phyloP scores from a whole-genome alignment of 2,329 filamentous ascomycete genomes.

The Sporothrix variecibatus region DNA sequence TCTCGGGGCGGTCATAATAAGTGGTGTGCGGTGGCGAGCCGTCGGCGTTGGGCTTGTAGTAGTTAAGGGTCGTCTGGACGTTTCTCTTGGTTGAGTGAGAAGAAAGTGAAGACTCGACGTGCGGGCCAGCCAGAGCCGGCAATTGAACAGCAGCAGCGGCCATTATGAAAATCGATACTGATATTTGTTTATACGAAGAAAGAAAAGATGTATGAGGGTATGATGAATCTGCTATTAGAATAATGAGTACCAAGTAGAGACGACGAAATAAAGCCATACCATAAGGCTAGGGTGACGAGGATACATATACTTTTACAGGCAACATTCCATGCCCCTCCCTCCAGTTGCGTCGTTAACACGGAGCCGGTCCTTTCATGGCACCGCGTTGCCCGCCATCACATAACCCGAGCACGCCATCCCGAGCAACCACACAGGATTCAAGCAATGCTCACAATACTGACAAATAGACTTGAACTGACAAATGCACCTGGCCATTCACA shows the following conservation, averaged over 20 bases:
- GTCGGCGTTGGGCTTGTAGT: constrained; percentile 35
- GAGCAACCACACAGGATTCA: neutral
- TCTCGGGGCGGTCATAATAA: constrained; percentile 31
- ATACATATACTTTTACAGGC: neutral
- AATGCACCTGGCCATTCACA: neutral
- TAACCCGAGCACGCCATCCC: neutral
- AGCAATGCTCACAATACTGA: neutral
- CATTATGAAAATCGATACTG: neutral
- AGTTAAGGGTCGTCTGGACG: constrained; percentile 36
- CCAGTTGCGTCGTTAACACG: neutral
- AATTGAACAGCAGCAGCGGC: neutral
- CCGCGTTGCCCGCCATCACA: neutral
- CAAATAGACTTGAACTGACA: neutral
- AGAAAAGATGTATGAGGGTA: too few species aligned
- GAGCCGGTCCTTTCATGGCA: neutral
- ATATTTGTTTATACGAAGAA: too few species aligned
- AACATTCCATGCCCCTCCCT: neutral
- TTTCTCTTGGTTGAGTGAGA: constrained; percentile 2
- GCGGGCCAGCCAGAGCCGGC: neutral
- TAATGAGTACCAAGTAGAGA: too few species aligned
- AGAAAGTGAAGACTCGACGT: neutral
- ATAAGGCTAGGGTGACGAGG: too few species aligned
- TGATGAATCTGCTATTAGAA: too few species aligned
- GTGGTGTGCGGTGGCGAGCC: constrained; percentile 33
- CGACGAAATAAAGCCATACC: neutral